These are phyloP conservation scores for Populus hybrid DNA, from an alignment of 441 rosid species.

Conservation along the genomic window DNA sequence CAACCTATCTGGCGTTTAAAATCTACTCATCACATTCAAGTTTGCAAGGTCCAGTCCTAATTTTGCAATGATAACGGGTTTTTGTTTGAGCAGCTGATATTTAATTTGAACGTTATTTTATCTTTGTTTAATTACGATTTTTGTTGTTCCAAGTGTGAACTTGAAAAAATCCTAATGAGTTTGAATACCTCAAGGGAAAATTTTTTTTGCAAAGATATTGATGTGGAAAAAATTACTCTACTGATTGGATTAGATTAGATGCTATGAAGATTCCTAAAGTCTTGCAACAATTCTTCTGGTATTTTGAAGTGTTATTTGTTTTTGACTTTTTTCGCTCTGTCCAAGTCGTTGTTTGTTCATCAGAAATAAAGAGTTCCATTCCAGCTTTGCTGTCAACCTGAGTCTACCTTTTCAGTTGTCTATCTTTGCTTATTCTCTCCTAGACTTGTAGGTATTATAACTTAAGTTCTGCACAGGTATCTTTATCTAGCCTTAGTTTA, in stretches of 20 bases:
- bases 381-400: background rate
- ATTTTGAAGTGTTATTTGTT: background rate
- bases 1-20: slow-evolving; percentile 92
- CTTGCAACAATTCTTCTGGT: background rate
- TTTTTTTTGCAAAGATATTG: background rate
- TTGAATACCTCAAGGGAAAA: slow-evolving; percentile 1
- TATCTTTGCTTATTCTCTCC: background rate
- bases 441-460: background rate
- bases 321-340: background rate
- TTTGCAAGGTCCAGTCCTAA: slow-evolving; percentile 67
- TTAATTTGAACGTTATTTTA: background rate
- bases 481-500: background rate
- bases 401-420: background rate
- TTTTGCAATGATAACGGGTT: slow-evolving; percentile 16
- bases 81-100: slow-evolving; percentile 2
- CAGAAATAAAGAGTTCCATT: background rate
- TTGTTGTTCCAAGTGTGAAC: slow-evolving; percentile 6
- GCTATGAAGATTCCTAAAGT: background rate
- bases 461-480: background rate
- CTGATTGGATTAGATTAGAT: background rate
- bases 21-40: slow-evolving; percentile 93
- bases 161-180: slow-evolving; percentile 1
- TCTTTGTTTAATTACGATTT: background rate
- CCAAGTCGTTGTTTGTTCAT: background rate
- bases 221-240: background rate